Conservation (phyloP, 225 moss, liverwort and hornwort genomes). For the Physcomitrellopsis africana region DNA sequence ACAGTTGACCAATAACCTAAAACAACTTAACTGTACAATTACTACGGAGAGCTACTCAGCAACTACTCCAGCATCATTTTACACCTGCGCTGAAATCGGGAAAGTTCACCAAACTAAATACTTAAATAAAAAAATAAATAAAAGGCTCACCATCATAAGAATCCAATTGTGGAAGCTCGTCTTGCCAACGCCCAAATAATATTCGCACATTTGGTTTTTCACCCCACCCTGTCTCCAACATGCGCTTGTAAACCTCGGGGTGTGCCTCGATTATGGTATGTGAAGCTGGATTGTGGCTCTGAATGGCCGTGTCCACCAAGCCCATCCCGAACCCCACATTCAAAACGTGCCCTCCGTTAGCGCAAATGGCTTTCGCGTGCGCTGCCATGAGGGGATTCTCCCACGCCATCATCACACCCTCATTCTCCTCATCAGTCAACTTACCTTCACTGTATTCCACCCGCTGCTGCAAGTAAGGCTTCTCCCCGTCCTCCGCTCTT, state of each 20-base stretch:
- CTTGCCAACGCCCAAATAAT: constrained; percentile 94
- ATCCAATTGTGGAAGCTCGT: constrained; percentile 76
- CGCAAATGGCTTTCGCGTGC: constrained; percentile 88
- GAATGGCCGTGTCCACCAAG: constrained; percentile 89
- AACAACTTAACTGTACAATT: too few relatives aligned
- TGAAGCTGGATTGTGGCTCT: constrained; percentile 58
- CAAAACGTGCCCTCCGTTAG: constrained; percentile 80
- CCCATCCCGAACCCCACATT: constrained; percentile 99
- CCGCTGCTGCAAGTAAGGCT: constrained; percentile 88
- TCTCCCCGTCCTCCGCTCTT: constrained; percentile 46
- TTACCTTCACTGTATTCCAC: constrained; percentile 86
- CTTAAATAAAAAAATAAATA: background rate
- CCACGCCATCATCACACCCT: constrained; percentile 99
- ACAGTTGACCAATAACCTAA: too few relatives aligned
- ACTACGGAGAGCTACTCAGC: too few relatives aligned
- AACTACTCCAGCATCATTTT: too few relatives aligned
- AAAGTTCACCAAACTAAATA: background rate
- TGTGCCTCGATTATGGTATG: constrained; percentile 99
- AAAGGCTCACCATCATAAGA: constrained; percentile 71
- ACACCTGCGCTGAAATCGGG: too few relatives aligned
- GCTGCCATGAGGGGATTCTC: constrained; percentile 93
- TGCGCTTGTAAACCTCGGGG: constrained; percentile 86
- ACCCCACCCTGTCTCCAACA: constrained; percentile 92
- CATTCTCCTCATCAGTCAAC: constrained; percentile 85
- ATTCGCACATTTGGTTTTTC: constrained; percentile 78